Conservation (phyloP, 192 early-diverging fungal genomes). For the Coemansia sp. region DNA sequence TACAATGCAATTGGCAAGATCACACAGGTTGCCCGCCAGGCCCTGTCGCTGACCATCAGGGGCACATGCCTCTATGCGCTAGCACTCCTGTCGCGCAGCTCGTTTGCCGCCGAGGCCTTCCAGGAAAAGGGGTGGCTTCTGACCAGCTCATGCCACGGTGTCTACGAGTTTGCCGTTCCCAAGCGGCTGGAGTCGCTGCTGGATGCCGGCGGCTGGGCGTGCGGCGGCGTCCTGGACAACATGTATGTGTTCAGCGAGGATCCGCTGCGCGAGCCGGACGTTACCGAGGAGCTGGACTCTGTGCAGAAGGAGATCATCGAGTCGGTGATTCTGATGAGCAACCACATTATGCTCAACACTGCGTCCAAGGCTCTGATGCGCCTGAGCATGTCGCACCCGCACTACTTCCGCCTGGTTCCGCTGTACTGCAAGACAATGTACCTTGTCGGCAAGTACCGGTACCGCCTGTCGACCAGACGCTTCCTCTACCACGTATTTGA, state of each 20-base stretch:
- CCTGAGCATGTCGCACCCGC: conserved; percentile 52
- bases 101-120: conserved; percentile 51
- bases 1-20: conserved; percentile 33
- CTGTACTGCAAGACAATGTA: conserved; percentile 38
- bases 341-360: conserved; percentile 46
- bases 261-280: neutral
- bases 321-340: conserved; percentile 43
- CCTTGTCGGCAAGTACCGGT: conserved; percentile 52
- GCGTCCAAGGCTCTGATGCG: conserved; percentile 48
- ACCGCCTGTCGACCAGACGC: conserved; percentile 40
- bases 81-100: conserved; percentile 43
- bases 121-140: conserved; percentile 48
- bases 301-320: conserved; percentile 53
- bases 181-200: conserved; percentile 34
- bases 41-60: conserved; percentile 37
- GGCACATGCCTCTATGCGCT: conserved; percentile 51
- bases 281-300: conserved; percentile 41
- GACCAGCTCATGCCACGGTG: conserved; percentile 45
- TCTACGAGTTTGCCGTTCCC: conserved; percentile 53
- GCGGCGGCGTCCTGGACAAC: conserved; percentile 25
- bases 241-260: conserved; percentile 38
- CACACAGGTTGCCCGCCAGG: conserved; percentile 25
- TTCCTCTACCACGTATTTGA: conserved; percentile 54
- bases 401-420: conserved; percentile 49
- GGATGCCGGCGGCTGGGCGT: conserved; percentile 42